These are phyloP conservation scores for Hymenoscyphus occultus DNA, from an alignment of 2,329 filamentous ascomycete species.

Conservation along the genomic window DNA sequence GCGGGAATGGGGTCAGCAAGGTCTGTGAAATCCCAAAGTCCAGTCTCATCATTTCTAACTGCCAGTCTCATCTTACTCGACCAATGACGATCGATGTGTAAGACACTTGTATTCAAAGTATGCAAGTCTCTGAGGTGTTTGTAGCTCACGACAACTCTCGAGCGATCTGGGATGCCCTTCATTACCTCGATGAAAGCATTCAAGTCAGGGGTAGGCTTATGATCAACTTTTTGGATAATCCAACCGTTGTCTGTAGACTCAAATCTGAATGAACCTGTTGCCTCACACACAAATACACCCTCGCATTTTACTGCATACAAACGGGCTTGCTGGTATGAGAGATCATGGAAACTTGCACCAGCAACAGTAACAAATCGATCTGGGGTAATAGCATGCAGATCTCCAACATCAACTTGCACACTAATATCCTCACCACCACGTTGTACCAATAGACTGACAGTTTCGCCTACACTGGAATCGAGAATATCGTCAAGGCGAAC, in stretches of 20 bases:
- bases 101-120: conserved; percentile 87
- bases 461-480: conserved; percentile 78
- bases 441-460: conserved; percentile 79
- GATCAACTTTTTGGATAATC: conserved; percentile 89
- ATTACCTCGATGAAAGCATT: conserved; percentile 88
- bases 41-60: conserved; percentile 82
- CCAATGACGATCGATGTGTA: conserved; percentile 95
- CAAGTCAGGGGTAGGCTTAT: conserved; percentile 85
- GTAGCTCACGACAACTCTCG: conserved; percentile 89
- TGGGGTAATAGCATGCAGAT: conserved; percentile 91
- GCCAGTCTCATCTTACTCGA: conserved; percentile 91
- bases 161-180: conserved; percentile 76
- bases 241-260: conserved; percentile 89
- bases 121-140: conserved; percentile 94
- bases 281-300: conserved; percentile 93
- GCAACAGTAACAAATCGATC: conserved; percentile 94
- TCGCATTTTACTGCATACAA: conserved; percentile 89
- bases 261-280: conserved; percentile 90
- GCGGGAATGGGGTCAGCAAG: conserved; percentile 78
- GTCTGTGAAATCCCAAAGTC: conserved; percentile 91
- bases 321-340: conserved; percentile 97
- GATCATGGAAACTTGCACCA: conserved; percentile 89
- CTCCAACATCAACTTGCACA: conserved; percentile 79
- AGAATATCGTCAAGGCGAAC: conserved; percentile 87
- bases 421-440: conserved; percentile 85